A percentile compares a stretch with the other conserved stretches of the same genome.
phyloP scores from a whole-genome alignment of 805 yeast genomes.

The Citeromyces matritensis region DNA sequence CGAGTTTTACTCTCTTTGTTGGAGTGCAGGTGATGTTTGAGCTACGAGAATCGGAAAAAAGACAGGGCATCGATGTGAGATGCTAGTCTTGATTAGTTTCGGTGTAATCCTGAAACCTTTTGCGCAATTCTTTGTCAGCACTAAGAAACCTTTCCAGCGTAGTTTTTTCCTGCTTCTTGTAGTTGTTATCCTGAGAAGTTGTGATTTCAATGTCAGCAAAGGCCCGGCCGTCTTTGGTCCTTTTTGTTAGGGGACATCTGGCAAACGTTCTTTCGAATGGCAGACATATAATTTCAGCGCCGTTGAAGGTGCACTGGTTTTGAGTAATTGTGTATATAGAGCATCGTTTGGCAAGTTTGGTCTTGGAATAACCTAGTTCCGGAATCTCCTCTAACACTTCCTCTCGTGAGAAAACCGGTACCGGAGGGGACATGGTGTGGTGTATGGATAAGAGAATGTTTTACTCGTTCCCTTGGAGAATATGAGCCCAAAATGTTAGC shows the following conservation, averaged over 20 bases:
- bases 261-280: slow-evolving; percentile 33
- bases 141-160: slow-evolving; percentile 12
- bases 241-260: slow-evolving; percentile 18
- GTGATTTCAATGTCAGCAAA: slow-evolving; percentile 20
- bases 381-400: slow-evolving; percentile 16
- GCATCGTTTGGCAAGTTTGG: slow-evolving; percentile 8
- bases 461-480: too few relatives aligned
- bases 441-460: too few relatives aligned
- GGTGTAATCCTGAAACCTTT: slow-evolving; percentile 7
- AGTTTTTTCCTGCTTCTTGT: slow-evolving; percentile 4
- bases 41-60: slow-evolving; percentile 69
- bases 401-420: slow-evolving; percentile 24
- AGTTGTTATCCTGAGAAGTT: slow-evolving; percentile 16
- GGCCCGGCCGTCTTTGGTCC: slow-evolving; percentile 7
- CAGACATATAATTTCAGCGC: slow-evolving; percentile 23
- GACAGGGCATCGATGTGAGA: slow-evolving; percentile 70
- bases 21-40: slow-evolving; percentile 94
- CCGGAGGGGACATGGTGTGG: slow-evolving; percentile 30
- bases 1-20: slow-evolving; percentile 58
- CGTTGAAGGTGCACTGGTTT: slow-evolving; percentile 29
- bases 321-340: slow-evolving; percentile 25
- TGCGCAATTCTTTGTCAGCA: slow-evolving; percentile 15
- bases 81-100: slow-evolving; percentile 27
- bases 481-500: too few relatives aligned
- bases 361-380: slow-evolving; percentile 4